Conservation (phyloP, 805 yeast species). For the Candida odintsovae region DNA sequence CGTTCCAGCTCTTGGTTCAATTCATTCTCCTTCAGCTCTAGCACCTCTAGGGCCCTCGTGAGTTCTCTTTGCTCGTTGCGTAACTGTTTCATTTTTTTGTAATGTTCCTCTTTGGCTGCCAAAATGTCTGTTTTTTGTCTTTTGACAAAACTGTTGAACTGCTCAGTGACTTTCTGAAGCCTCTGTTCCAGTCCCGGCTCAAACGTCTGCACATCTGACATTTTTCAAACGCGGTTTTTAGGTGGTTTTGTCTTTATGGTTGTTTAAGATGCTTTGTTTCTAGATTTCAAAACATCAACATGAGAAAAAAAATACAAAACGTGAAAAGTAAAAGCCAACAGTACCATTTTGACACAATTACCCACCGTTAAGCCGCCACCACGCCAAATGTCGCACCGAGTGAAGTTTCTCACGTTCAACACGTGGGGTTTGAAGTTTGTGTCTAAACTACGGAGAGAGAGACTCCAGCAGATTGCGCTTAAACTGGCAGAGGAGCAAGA, state of each 20-base stretch:
- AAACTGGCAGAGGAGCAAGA: slow-evolving; percentile 39
- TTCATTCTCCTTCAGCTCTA: slow-evolving; percentile 8
- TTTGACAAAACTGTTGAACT: slow-evolving; percentile 30
- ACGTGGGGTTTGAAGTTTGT: slow-evolving; percentile 89
- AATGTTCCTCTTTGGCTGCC: slow-evolving; percentile 30
- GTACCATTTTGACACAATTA: background rate
- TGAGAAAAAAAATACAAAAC: background rate
- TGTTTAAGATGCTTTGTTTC: background rate
- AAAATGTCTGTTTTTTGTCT: slow-evolving; percentile 30
- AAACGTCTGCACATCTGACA: slow-evolving; percentile 27
- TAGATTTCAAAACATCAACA: background rate
- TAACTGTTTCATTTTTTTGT: slow-evolving; percentile 27
- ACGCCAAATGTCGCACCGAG: slow-evolving; percentile 1
- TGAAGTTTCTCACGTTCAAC: slow-evolving; percentile 62
- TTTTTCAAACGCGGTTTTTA: background rate
- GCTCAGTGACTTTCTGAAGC: slow-evolving; percentile 34
- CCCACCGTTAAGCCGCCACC: background rate
- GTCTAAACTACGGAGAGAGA: slow-evolving; percentile 58
- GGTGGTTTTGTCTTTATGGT: background rate
- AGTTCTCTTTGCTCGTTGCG: slow-evolving; percentile 28
- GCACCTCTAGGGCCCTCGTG: slow-evolving; percentile 13
- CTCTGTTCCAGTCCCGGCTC: slow-evolving; percentile 29
- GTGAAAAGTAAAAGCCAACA: background rate
- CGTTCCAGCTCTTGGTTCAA: slow-evolving; percentile 6
- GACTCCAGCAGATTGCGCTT: slow-evolving; percentile 73